Base-by-base conservation (phyloP, 2,329 filamentous ascomycete species). In the Arthroderma sp. region DNA sequence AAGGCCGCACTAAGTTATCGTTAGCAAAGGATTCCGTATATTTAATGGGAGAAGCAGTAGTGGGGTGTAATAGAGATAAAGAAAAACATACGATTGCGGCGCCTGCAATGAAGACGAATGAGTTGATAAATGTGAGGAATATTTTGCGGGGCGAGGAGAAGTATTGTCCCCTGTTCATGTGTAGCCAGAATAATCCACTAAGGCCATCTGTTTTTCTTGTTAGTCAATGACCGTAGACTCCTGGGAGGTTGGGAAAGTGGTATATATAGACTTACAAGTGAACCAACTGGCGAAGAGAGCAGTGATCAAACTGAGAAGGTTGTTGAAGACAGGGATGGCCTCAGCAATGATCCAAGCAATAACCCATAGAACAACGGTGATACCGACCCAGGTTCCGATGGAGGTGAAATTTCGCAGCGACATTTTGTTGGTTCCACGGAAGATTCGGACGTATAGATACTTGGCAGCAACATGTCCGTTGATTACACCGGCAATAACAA, bases 401-500 rank as follows among this genome's bases (percentile, higher is more conserved):
- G 80, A 79, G 1, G 76, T 59, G 59, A 71, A 72, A 51, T 76
- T 81, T 49, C 75, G 74, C 62, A 77, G 75, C 56, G 74, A 72
- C 68, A 81, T 73, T 63, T 79, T 77, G 63, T 80, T 76, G 6
- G 79, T 83, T 59, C 80, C 78, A 19, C 76, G 73, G 72, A 86
- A 86, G 6, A 84, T 66, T 31, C 84, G 79, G 2, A 81, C 71
- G 64, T 85, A 88, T 58, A 86, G 73, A 63, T 84, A 84, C 65
- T 85, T 86, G 56, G 76, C 77, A 1, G 82, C 82, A 1, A 87
- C 80, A 59, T 84, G 81, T 11, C 80, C 83, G 66, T 86, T 84
- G 61, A 88, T 84, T 5, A 87, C 83, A 56, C 85, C 85, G 0
- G 84, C 82, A 54, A 88, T 81, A 52, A 88, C 74, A 58, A 88